Percentiles rank a stretch among this genome's conserved stretches.
These are phyloP conservation scores for Solanum neorickii DNA, from an alignment of 257 asterid species.

Conservation along the genomic window DNA sequence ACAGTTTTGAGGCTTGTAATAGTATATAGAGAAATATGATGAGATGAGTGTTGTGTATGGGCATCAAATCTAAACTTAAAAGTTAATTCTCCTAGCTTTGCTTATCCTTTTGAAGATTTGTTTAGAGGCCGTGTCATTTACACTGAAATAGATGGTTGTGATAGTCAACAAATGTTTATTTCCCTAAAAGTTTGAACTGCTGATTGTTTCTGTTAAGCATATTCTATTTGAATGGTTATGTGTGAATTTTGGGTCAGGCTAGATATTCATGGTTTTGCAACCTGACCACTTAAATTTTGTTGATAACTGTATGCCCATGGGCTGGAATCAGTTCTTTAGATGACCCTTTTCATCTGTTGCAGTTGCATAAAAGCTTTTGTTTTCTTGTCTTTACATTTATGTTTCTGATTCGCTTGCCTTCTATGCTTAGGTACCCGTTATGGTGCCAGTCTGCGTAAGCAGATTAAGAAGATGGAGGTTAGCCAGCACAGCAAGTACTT, in stretches of 20 bases:
- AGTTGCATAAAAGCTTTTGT: neutral
- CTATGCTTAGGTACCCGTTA: slow-evolving; percentile 41
- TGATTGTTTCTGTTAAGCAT: neutral
- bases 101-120: neutral
- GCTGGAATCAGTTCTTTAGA: neutral
- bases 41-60: neutral
- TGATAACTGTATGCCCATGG: neutral
- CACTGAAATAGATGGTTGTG: neutral
- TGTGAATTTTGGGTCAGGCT: neutral
- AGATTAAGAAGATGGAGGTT: slow-evolving; percentile 22
- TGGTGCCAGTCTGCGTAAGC: slow-evolving; percentile 72
- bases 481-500: slow-evolving; percentile 52
- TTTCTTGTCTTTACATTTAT: neutral
- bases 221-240: neutral
- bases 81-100: neutral
- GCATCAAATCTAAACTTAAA: neutral
- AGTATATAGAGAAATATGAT: neutral
- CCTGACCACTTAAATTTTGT: neutral
- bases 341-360: neutral
- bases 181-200: neutral
- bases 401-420: neutral
- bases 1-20: neutral
- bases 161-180: neutral
- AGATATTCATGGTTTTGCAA: neutral
- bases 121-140: neutral